phyloP scores from a whole-genome alignment of 2,329 filamentous ascomycete species.

The Phyllosticta citribraziliensis region DNA sequence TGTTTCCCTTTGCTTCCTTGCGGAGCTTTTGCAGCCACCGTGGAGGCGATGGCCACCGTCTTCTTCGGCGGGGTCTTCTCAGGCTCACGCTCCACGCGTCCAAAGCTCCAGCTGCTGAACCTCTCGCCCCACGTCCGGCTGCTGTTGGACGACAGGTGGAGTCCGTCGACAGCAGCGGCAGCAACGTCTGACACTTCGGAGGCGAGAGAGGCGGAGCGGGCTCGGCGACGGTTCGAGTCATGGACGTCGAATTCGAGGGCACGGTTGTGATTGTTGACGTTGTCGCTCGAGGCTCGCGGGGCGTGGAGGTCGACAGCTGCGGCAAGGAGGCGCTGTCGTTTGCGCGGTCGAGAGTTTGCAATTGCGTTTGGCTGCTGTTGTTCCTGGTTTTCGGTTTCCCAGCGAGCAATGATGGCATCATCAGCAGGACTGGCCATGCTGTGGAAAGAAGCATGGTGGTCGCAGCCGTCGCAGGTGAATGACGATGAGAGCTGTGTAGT shows the following conservation, averaged over 20 bases:
- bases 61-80: conserved; percentile 10
- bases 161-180: neutral
- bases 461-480: conserved; percentile 47
- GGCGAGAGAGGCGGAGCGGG: neutral
- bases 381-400: conserved; percentile 19
- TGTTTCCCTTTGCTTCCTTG: neutral
- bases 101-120: conserved; percentile 8
- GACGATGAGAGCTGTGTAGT: conserved; percentile 33
- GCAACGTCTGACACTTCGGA: neutral
- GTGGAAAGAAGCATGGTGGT: conserved; percentile 47
- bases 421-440: conserved; percentile 42
- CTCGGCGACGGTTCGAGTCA: neutral
- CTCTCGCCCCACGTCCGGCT: conserved; percentile 8
- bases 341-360: neutral
- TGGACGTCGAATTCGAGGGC: neutral
- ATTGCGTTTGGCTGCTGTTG: neutral
- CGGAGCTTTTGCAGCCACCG: neutral
- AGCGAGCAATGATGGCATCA: conserved; percentile 37
- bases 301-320: neutral
- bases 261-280: neutral
- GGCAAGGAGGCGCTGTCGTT: neutral
- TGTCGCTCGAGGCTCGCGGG: neutral
- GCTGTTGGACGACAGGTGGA: neutral
- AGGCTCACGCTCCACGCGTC: conserved; percentile 4
- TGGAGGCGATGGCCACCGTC: neutral